Evolutionary conservation across 1,139 yeast genomes (phyloP).

Genomic region (Candida glucosophila): DNA sequence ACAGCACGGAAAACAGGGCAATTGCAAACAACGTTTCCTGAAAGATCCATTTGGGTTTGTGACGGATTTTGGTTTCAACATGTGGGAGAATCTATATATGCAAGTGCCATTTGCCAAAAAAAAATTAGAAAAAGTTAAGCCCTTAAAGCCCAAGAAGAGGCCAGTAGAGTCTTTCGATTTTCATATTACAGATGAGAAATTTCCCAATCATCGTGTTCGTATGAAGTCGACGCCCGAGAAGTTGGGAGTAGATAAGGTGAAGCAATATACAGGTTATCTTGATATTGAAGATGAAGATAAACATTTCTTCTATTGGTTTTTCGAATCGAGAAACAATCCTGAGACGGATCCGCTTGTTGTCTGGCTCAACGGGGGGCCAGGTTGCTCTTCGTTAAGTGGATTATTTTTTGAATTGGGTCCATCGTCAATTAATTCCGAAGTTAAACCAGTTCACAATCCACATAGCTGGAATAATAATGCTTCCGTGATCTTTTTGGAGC

Average conservation of each 20-base stretch:
- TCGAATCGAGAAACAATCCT: conserved; percentile 39
- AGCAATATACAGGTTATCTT: conserved; percentile 82
- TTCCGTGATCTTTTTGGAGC: conserved; percentile 37
- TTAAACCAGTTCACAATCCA: conserved; percentile 32
- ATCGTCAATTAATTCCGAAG: conserved; percentile 24
- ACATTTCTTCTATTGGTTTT: conserved; percentile 48
- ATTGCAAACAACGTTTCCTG: too few species aligned
- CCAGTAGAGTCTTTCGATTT: conserved; percentile 46
- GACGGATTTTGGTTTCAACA: too few species aligned
- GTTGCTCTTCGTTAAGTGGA: conserved; percentile 37
- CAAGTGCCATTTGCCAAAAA: too few species aligned
- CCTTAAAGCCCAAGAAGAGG: too few species aligned
- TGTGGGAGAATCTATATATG: too few species aligned
- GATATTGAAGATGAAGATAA: conserved; percentile 79
- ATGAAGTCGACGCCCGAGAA: conserved; percentile 50
- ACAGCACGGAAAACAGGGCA: too few species aligned
- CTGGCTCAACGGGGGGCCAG: conserved; percentile 43
- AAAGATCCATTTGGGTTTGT: too few species aligned
- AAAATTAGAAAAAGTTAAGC: too few species aligned
- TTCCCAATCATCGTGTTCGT: conserved; percentile 52
- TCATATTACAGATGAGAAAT: conserved; percentile 36
- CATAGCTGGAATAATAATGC: conserved; percentile 38
- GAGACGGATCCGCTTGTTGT: conserved; percentile 34
- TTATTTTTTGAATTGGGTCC: conserved; percentile 38
- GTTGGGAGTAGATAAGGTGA: conserved; percentile 69